Base-by-base conservation (phyloP, 352 stramenopile genomes). In the Blastocystis sp. region DNA sequence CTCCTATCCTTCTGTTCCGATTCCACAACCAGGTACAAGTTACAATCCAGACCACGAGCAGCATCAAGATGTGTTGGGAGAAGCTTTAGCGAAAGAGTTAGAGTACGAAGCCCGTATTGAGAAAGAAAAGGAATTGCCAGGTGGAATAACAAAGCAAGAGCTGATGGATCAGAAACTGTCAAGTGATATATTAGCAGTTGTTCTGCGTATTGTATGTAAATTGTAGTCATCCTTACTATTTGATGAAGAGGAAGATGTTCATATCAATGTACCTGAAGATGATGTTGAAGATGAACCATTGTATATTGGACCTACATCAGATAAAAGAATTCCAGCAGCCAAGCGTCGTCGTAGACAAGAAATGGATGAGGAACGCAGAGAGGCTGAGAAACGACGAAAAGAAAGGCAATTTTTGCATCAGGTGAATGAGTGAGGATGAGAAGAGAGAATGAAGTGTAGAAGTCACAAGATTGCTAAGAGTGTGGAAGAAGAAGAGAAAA, bases 21-120 rank as follows among this genome's bases (percentile, higher is more conserved):
- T 81, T 27, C 71, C 71, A 19, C 61, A 66, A 37, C 43, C 49
- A 0, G 71, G 71, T 27, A 21, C 27, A 5, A 63, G 42, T 14
- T 81, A 81, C 49, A 81, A 81, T 56, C 71, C 71, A 19, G 71
- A 81, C 32, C 9, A 14, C 2, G 71, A 65, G n/a, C 71, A 81
- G 52, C 71, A 81, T 42, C 43, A 81, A 42, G 49, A 81, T 27
- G 5, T 61, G 4, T 19, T 81, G 46, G 71, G 43, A 24, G 71
- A 81, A 56, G 42, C 56, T 52, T 11, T 81, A 16, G 71, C 21
- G 46, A 29, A 65, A 46, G 71, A 81, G 32, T 32, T 66, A 12
- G 11, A 12, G 24, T 61, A 65, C 27, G 49, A 65, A 14, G 52
- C 63, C 14, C 27, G 49, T 32, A 46, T 66, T 11, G 14, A 63